phyloP scores from a whole-genome alignment of 2,329 filamentous ascomycete species.

The Fusarium siculi region DNA sequence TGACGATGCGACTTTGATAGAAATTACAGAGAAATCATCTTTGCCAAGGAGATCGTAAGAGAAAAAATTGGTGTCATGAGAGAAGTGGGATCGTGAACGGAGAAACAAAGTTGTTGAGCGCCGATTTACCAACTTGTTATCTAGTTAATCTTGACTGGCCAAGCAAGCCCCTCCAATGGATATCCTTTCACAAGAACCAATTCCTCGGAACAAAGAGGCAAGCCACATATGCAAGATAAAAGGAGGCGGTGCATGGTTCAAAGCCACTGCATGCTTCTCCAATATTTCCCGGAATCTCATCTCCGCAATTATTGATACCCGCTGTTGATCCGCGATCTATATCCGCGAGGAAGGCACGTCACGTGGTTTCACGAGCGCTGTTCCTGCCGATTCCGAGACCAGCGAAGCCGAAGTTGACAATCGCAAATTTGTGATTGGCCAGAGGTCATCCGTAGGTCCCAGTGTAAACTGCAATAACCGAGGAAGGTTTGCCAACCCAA shows the following conservation, averaged over 20 bases:
- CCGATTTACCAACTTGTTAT: constrained; percentile 42
- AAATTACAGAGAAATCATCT: constrained; percentile 34
- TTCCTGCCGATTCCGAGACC: constrained; percentile 39
- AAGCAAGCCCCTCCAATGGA: constrained; percentile 35
- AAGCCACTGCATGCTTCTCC: constrained; percentile 1
- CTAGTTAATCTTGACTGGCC: constrained; percentile 40
- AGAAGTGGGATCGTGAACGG: constrained; percentile 40
- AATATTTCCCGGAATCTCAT: constrained; percentile 15
- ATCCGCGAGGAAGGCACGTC: neutral
- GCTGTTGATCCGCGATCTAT: constrained; percentile 28
- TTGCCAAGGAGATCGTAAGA: constrained; percentile 18
- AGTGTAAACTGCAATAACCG: constrained; percentile 44
- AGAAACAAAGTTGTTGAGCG: constrained; percentile 42
- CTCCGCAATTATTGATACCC: constrained; percentile 25
- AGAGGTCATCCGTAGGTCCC: constrained; percentile 15
- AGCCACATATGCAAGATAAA: constrained; percentile 1
- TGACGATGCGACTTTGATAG: neutral
- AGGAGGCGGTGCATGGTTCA: constrained; percentile 18
- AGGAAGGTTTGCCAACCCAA: constrained; percentile 46
- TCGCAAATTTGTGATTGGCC: constrained; percentile 43
- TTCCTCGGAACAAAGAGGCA: constrained; percentile 18
- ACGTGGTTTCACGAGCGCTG: constrained; percentile 40
- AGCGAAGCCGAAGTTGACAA: constrained; percentile 47
- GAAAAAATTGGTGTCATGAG: constrained; percentile 30
- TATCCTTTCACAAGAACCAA: constrained; percentile 21